Conservation (phyloP, 2,329 filamentous ascomycete genomes). For the Grosmannia huntii region DNA sequence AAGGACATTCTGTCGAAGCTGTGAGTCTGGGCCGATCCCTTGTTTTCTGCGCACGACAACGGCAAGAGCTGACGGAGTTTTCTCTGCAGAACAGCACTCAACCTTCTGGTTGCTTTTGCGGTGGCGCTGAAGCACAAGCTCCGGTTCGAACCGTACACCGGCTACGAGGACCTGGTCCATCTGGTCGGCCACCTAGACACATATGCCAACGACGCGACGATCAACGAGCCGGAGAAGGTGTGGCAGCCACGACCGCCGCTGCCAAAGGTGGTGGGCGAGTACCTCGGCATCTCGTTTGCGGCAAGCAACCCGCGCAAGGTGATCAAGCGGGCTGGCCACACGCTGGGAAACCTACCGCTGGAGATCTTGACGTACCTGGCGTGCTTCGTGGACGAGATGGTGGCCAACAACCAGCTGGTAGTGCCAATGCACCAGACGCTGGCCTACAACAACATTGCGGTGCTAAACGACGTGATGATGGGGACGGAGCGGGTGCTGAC, state of each 20-base stretch:
- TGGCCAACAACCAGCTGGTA: slow-evolving; percentile 34
- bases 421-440: slow-evolving; percentile 38
- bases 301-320: slow-evolving; percentile 56
- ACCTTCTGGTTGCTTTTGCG: slow-evolving; percentile 56
- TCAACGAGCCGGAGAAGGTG: slow-evolving; percentile 24
- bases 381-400: slow-evolving; percentile 44
- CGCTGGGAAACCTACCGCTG: slow-evolving; percentile 58
- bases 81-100: slow-evolving; percentile 39
- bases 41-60: not conserved
- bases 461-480: slow-evolving; percentile 51
- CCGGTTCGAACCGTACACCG: slow-evolving; percentile 58
- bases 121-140: slow-evolving; percentile 60
- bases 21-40: slow-evolving; percentile 9
- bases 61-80: not conserved
- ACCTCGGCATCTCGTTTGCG: slow-evolving; percentile 55
- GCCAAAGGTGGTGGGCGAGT: slow-evolving; percentile 46
- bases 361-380: slow-evolving; percentile 57
- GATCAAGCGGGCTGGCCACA: slow-evolving; percentile 52
- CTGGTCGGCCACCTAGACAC: slow-evolving; percentile 54
- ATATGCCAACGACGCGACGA: slow-evolving; percentile 38
- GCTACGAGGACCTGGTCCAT: slow-evolving; percentile 52
- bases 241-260: slow-evolving; percentile 17
- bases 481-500: slow-evolving; percentile 61
- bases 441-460: slow-evolving; percentile 33
- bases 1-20: slow-evolving; percentile 55